Conservation (phyloP, 768 basidiomycete genomes). For the Tricholoma sp. region DNA sequence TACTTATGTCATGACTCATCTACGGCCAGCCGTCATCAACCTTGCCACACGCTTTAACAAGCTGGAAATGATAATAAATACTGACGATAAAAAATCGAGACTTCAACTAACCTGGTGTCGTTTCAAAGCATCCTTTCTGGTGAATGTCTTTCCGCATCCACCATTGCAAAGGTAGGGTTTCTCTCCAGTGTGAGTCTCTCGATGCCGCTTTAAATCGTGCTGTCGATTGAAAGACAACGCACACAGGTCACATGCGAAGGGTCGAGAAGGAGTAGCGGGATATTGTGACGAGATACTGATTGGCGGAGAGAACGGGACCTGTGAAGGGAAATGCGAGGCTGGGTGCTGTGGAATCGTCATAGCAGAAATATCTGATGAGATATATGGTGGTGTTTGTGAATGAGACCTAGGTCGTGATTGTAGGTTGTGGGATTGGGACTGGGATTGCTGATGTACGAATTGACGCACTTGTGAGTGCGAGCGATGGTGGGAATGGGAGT, state of each 20-base stretch:
- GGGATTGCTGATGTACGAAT: constrained; percentile 21
- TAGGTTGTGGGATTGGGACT: constrained; percentile 24
- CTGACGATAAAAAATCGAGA: constrained; percentile 1
- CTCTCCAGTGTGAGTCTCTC: constrained; percentile 81
- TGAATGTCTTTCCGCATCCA: constrained; percentile 83
- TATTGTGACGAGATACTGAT: constrained; percentile 41
- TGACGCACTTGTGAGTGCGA: constrained; percentile 33
- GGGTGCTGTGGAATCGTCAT: constrained; percentile 16
- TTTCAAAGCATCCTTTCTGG: constrained; percentile 81
- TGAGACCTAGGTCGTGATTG: constrained; percentile 36
- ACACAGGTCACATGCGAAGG: constrained; percentile 68
- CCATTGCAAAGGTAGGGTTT: constrained; percentile 82
- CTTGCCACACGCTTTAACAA: constrained; percentile 76
- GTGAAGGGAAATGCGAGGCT: constrained; percentile 12
- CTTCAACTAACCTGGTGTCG: constrained; percentile 66
- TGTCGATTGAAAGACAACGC: constrained; percentile 80
- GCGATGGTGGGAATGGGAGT: constrained; percentile 31
- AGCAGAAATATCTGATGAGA: constrained; percentile 10
- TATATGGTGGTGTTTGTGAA: constrained; percentile 30
- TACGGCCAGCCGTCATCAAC: constrained; percentile 50
- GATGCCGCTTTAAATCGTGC: constrained; percentile 80
- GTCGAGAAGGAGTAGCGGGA: constrained; percentile 53
- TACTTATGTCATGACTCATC: constrained; percentile 8
- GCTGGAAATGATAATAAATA: constrained; percentile 32
- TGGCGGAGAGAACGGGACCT: constrained; percentile 23